Conservation (phyloP, 208 protist genomes). For the Acanthamoeba triangularis region DNA sequence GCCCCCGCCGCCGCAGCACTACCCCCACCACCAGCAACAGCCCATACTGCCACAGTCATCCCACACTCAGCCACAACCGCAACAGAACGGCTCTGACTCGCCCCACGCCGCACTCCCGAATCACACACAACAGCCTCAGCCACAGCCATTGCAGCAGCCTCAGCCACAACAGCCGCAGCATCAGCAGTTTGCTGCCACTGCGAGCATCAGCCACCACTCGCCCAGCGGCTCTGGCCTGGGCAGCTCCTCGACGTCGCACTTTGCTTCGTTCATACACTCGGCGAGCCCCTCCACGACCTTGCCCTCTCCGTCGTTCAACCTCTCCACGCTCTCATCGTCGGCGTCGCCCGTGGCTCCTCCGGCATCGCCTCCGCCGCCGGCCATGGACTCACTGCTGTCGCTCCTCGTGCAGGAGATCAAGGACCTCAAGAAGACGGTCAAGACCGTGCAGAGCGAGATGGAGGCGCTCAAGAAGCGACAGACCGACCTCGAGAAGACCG, state of each 20-base stretch:
- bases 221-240: too few relatives aligned
- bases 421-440: conserved; percentile 31
- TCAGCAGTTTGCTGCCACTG: background rate
- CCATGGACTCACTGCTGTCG: conserved; percentile 34
- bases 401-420: conserved; percentile 25
- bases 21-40: background rate
- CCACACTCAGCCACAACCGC: too few relatives aligned
- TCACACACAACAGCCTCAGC: too few relatives aligned
- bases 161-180: background rate
- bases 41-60: too few relatives aligned
- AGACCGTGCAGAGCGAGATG: background rate
- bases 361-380: background rate
- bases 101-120: too few relatives aligned
- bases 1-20: background rate
- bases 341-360: background rate
- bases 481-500: background rate
- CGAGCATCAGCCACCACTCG: background rate
- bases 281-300: background rate
- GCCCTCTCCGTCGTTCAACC: too few relatives aligned
- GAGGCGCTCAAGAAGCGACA: background rate
- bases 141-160: too few relatives aligned
- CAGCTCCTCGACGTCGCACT: background rate
- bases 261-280: background rate
- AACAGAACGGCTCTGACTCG: too few relatives aligned
- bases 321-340: background rate